Conservation (phyloP, 208 protist genomes). For the Trypanosoma vivax region DNA sequence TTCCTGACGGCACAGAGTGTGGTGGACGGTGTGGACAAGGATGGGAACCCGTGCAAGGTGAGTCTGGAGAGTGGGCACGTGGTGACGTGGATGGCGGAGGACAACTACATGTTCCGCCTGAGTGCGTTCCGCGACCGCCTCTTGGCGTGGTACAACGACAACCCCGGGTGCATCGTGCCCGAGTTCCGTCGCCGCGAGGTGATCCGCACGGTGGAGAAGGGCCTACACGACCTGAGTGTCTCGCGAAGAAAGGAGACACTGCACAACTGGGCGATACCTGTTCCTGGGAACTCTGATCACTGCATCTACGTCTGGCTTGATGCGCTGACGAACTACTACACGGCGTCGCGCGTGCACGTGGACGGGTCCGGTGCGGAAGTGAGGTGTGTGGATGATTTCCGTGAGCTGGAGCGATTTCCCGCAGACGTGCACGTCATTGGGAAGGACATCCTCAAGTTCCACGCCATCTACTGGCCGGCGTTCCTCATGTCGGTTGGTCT, state of each 20-base stretch:
- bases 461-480: constrained; percentile 98
- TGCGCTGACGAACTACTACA: constrained; percentile 99
- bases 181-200: constrained; percentile 91
- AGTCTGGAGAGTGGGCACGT: constrained; percentile 87
- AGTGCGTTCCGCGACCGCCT: constrained; percentile 84
- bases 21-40: constrained; percentile 80
- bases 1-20: constrained; percentile 89
- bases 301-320: constrained; percentile 99
- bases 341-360: constrained; percentile 51
- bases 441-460: constrained; percentile 99
- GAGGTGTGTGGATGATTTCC: constrained; percentile 31
- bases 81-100: constrained; percentile 94
- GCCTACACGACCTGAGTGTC: constrained; percentile 94
- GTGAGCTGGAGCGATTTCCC: constrained; percentile 56
- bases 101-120: constrained; percentile 98
- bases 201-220: constrained; percentile 75
- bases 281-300: constrained; percentile 93
- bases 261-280: constrained; percentile 95
- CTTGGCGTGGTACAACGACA: constrained; percentile 73
- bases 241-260: constrained; percentile 89
- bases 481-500: constrained; percentile 96
- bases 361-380: constrained; percentile 34
- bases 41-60: constrained; percentile 88
- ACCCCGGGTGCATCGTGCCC: constrained; percentile 90
- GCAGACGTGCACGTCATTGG: constrained; percentile 93